Evolutionary conservation across 2,329 filamentous ascomycete genomes (phyloP).

Genomic region (Phialophora tarda): DNA sequence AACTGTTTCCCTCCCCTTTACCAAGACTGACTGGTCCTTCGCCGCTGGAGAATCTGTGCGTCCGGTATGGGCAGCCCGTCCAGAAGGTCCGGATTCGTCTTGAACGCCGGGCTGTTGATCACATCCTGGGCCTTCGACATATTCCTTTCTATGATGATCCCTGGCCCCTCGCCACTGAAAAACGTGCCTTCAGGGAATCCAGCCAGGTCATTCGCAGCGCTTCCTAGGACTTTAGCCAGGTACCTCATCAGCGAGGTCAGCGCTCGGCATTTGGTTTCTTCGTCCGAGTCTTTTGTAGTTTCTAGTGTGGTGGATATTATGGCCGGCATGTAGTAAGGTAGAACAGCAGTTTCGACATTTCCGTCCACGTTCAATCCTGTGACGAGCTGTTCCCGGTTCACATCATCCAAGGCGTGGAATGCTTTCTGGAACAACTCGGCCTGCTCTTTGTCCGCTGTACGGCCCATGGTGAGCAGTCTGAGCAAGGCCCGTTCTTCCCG

Average conservation of each 20-base stretch:
- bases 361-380: slow-evolving; percentile 47
- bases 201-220: slow-evolving; percentile 17
- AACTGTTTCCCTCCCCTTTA: background rate
- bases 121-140: slow-evolving; percentile 41
- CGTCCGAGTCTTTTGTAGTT: slow-evolving; percentile 32
- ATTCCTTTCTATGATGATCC: slow-evolving; percentile 43
- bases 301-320: slow-evolving; percentile 44
- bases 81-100: slow-evolving; percentile 40
- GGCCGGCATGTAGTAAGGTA: slow-evolving; percentile 50
- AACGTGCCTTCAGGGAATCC: slow-evolving; percentile 21
- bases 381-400: slow-evolving; percentile 39
- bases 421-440: slow-evolving; percentile 44
- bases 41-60: slow-evolving; percentile 36
- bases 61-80: slow-evolving; percentile 40
- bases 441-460: slow-evolving; percentile 41
- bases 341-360: slow-evolving; percentile 44
- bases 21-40: slow-evolving; percentile 38
- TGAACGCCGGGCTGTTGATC: slow-evolving; percentile 41
- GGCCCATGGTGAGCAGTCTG: slow-evolving; percentile 48
- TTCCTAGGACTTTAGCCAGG: slow-evolving; percentile 41
- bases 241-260: slow-evolving; percentile 43
- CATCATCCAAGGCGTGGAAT: slow-evolving; percentile 39
- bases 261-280: slow-evolving; percentile 35
- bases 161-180: slow-evolving; percentile 29
- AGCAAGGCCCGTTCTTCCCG: slow-evolving; percentile 45